These are phyloP conservation scores for Trapa bicornis DNA, from an alignment of 345 rosid species.

Conservation along the genomic window DNA sequence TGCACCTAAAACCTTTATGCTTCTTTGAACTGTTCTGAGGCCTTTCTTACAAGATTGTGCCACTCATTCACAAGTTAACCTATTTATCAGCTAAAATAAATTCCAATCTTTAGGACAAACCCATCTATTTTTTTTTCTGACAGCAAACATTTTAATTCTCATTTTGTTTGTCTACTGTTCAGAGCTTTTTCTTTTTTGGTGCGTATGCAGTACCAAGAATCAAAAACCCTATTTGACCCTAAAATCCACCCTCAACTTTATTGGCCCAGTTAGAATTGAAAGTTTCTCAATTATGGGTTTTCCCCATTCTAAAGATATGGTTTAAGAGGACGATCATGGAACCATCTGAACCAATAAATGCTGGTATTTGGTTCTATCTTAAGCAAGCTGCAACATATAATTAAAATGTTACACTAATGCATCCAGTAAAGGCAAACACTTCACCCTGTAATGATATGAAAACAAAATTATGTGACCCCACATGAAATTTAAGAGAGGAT, in stretches of 20 bases:
- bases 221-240: no score
- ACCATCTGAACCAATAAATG: no score
- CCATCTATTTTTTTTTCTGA: not conserved
- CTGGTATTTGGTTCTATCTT: not conserved
- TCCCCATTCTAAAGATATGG: no score
- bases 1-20: not conserved
- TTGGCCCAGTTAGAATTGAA: no score
- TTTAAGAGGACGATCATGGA: no score
- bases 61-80: not conserved
- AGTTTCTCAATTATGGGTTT: no score
- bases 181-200: no score
- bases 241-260: no score
- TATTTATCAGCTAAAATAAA: not conserved
- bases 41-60: not conserved
- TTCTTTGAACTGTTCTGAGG: not conserved
- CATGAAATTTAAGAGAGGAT: not conserved
- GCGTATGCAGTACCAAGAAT: no score
- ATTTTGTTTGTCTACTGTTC: not conserved
- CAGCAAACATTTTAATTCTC: not conserved
- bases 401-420: not conserved
- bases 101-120: not conserved
- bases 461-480: not conserved
- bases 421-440: not conserved
- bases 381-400: not conserved
- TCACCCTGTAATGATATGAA: no score